Evolutionary conservation across 1,139 yeast species (phyloP), one percentile per base, ranked within the genome.

Genomic region (Zhuliangozyma blackwelliae): DNA sequence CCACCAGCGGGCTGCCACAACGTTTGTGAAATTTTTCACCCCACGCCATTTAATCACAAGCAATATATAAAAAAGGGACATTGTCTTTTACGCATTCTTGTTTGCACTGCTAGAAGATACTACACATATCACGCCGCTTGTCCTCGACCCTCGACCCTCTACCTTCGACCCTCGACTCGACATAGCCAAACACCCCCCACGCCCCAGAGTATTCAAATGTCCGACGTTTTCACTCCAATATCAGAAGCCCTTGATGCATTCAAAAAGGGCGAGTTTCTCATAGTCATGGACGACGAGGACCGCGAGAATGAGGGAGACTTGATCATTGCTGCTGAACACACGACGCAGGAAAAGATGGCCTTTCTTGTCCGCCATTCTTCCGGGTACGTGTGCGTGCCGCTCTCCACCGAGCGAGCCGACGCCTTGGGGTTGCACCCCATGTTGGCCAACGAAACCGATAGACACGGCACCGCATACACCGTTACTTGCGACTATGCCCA

Each of bases 221-320:
- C 36, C n/a, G 27, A 27, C 32, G 32, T 35, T 11, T 46, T 46
- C 31, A 40, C 44, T n/a, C 47, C 48, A 28, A 41, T 45, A 30
- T 40, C 41, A 32, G 83, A 83, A 40, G 96, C 95, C 27, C 61
- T 89, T 23, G 81, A 80, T 51, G 94, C 89, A 3, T 86, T 82
- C 68, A 79, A 79, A 54, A 75, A 82, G 41, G 97, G 97, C 37
- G 92, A 89, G 61, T 90, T 92, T 53, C 70, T 94, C 36, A 77
- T 94, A 37, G 98, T 94, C 23, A 85, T 94, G 84, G 98, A 94
- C 59, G 96, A 92, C 55, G 97, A 88, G 59, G 76, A 76, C 54
- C 82, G 98, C 52, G 99, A 94, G 62, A 94, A 94, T 59, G 99
- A 94, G 68, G 98, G 98, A 35, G 99, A 94, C 59, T 72, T 94